Conservation (phyloP, 352 stramenopile genomes). For the Nothophytophthora sp. region DNA sequence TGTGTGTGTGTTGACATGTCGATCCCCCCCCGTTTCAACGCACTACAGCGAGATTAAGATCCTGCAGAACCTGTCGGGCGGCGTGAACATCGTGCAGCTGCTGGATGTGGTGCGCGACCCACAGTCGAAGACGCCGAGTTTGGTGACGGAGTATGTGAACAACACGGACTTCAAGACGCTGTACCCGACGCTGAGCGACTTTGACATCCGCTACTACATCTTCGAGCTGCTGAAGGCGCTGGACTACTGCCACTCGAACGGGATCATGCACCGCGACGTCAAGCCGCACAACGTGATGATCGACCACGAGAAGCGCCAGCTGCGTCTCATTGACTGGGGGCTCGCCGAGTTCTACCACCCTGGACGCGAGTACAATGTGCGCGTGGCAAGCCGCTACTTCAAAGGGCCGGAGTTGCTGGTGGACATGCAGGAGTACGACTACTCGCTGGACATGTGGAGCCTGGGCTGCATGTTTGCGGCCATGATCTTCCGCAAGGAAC, state of each 20-base stretch:
- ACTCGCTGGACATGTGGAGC: slow-evolving; percentile 99
- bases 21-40: background rate
- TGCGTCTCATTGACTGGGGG: slow-evolving; percentile 99
- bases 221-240: slow-evolving; percentile 96
- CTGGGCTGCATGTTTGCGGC: slow-evolving; percentile 99
- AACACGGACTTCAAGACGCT: slow-evolving; percentile 99
- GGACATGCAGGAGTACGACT: slow-evolving; percentile 99
- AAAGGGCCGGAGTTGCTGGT: slow-evolving; percentile 99
- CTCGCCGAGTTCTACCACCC: slow-evolving; percentile 99
- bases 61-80: slow-evolving; percentile 98
- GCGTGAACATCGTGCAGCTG: slow-evolving; percentile 99
- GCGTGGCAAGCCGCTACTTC: slow-evolving; percentile 99
- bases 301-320: slow-evolving; percentile 97
- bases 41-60: slow-evolving; percentile 98
- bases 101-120: slow-evolving; percentile 98
- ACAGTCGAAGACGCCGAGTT: slow-evolving; percentile 97
- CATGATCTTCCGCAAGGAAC: slow-evolving; percentile 99
- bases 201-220: slow-evolving; percentile 99
- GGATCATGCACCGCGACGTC: slow-evolving; percentile 99
- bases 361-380: slow-evolving; percentile 98
- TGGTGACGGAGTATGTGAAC: slow-evolving; percentile 99
- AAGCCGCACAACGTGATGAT: slow-evolving; percentile 99
- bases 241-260: slow-evolving; percentile 99
- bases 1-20: background rate
- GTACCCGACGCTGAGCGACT: slow-evolving; percentile 98